Conservation (phyloP, 176 grass and related monocot genomes). For the Oryza glumipatula region DNA sequence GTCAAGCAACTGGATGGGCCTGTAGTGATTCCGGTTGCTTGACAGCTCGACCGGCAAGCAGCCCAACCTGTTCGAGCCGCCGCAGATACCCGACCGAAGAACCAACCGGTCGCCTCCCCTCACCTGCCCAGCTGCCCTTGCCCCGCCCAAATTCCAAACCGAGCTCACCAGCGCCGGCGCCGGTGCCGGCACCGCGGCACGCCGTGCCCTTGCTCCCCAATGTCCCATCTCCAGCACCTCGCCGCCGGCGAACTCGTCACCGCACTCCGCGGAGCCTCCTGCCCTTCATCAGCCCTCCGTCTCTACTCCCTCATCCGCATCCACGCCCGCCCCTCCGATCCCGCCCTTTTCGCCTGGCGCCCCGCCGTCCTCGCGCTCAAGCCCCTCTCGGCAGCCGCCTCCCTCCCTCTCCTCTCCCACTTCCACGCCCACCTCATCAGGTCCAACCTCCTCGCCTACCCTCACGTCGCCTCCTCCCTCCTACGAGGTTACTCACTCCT, state of each 20-base stretch:
- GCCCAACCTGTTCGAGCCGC: background rate
- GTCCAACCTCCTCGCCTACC: conserved; percentile 48
- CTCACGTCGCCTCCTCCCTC: conserved; percentile 44
- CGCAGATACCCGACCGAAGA: background rate
- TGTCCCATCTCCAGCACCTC: conserved; percentile 25
- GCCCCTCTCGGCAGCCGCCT: conserved; percentile 35
- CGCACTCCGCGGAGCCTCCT: conserved; percentile 21
- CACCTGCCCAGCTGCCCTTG: background rate
- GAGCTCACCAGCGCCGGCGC: conserved; percentile 1
- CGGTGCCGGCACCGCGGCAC: background rate
- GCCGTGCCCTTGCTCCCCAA: background rate
- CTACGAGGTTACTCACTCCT: conserved; percentile 12
- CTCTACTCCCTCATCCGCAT: conserved; percentile 39
- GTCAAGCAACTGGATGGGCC: background rate
- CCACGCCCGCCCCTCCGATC: conserved; percentile 18
- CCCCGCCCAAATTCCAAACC: conserved; percentile 4
- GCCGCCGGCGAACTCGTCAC: conserved; percentile 37
- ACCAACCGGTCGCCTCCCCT: background rate
- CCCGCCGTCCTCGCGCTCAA: conserved; percentile 54
- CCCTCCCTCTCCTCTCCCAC: conserved; percentile 42
- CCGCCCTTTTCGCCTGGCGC: background rate
- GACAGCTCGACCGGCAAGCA: background rate
- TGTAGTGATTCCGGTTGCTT: background rate
- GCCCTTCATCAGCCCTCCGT: conserved; percentile 17
- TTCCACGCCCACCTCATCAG: conserved; percentile 58